Evolutionary conservation across 306 rosid species (phyloP).

Genomic region (Lithocarpus polystachyus): DNA sequence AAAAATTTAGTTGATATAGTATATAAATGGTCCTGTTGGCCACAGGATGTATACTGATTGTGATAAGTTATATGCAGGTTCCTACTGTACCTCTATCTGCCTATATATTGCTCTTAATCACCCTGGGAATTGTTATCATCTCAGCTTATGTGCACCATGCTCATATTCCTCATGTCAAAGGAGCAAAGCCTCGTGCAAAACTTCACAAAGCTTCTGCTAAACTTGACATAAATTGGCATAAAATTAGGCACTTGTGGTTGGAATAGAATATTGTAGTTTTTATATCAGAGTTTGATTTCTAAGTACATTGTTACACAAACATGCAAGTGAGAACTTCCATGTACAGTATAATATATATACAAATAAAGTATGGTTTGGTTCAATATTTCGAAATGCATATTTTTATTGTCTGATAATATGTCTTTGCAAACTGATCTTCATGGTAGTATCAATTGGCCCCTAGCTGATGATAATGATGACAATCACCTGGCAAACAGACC

Average conservation of each 20-base stretch:
- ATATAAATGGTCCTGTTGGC: not conserved
- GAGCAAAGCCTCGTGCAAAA: slow-evolving; percentile 1
- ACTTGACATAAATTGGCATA: slow-evolving; percentile 49
- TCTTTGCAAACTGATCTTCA: not conserved
- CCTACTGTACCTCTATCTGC: slow-evolving; percentile 18
- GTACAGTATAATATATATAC: not conserved
- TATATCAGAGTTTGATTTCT: not conserved
- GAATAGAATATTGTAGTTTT: not conserved
- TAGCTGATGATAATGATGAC: too few relatives aligned
- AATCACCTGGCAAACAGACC: too few relatives aligned
- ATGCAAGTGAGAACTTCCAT: not conserved
- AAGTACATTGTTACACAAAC: not conserved
- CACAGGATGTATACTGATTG: slow-evolving; percentile 6
- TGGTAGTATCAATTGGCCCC: too few relatives aligned
- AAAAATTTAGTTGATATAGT: not conserved
- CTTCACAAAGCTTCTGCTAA: not conserved
- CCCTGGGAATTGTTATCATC: slow-evolving; percentile 39
- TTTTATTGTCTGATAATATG: not conserved
- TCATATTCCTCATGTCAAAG: not conserved
- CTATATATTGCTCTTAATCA: slow-evolving; percentile 36
- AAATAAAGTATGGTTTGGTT: not conserved
- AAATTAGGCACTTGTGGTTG: slow-evolving; percentile 73
- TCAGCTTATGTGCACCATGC: slow-evolving; percentile 17
- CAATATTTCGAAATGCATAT: not conserved
- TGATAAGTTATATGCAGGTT: slow-evolving; percentile 43